A percentile compares a stretch with the other conserved stretches of the same genome.
Evolutionary conservation across 495 filamentous ascomycete genomes (phyloP).

Genomic region (Podospora anserina): DNA sequence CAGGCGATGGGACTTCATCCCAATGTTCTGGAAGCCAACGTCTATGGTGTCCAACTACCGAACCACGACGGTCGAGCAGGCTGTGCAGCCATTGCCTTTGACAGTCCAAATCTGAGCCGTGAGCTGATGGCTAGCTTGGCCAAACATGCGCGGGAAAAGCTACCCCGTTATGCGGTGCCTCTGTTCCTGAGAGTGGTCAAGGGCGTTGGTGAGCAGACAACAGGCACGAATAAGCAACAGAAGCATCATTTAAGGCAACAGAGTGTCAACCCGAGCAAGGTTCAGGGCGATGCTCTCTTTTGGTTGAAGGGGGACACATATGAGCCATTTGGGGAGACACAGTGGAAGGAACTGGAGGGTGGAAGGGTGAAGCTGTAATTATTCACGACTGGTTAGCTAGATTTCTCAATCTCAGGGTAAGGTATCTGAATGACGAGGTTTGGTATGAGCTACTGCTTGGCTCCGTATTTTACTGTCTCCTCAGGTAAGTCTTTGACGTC

Average conservation of each 20-base stretch:
- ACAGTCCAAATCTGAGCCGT: constrained; percentile 26
- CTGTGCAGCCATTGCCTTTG: constrained; percentile 66
- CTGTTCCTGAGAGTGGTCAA: constrained; percentile 68
- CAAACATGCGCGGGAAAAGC: constrained; percentile 46
- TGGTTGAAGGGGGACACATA: constrained; percentile 64
- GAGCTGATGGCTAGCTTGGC: constrained; percentile 56
- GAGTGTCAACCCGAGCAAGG: constrained; percentile 64
- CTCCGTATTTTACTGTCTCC: too few species aligned
- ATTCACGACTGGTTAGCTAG: background rate
- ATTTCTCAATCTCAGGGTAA: too few species aligned
- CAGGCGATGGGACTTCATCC: constrained; percentile 66
- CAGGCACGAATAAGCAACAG: constrained; percentile 86
- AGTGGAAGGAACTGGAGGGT: constrained; percentile 64
- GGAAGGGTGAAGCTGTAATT: constrained; percentile 66
- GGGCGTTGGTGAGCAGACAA: constrained; percentile 55
- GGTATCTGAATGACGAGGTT: too few species aligned
- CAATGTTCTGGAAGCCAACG: constrained; percentile 72
- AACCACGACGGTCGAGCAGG: constrained; percentile 85
- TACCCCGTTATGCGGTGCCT: constrained; percentile 75
- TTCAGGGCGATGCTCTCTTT: constrained; percentile 59
- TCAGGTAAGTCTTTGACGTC: background rate
- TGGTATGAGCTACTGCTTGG: too few species aligned
- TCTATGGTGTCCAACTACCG: constrained; percentile 81
- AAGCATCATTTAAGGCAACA: constrained; percentile 65
- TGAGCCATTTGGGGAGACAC: constrained; percentile 59